phyloP scores from a whole-genome alignment of 129 eudicot species.

The Silybum marianum region DNA sequence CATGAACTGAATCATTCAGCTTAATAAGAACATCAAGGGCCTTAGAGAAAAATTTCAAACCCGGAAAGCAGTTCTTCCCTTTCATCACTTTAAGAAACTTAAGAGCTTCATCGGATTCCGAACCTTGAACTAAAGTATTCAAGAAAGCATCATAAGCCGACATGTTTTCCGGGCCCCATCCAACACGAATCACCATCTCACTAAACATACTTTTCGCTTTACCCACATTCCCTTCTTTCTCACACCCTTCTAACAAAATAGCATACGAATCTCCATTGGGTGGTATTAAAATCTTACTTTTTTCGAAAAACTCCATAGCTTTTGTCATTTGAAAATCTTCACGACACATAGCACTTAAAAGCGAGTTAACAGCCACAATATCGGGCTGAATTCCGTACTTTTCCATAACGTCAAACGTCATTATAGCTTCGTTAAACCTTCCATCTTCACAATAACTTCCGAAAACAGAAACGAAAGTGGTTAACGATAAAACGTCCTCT shows the following conservation, averaged over 20 bases:
- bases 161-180: conserved; percentile 67
- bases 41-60: conserved; percentile 73
- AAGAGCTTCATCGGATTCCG: conserved; percentile 60
- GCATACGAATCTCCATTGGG: conserved; percentile 83
- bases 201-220: conserved; percentile 74
- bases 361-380: conserved; percentile 64
- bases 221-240: conserved; percentile 66
- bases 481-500: conserved; percentile 50
- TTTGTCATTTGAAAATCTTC: conserved; percentile 47
- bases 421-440: conserved; percentile 62
- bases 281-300: conserved; percentile 51
- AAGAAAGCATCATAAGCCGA: conserved; percentile 73
- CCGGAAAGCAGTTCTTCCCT: conserved; percentile 79
- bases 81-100: conserved; percentile 77
- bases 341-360: conserved; percentile 73
- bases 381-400: conserved; percentile 68
- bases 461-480: conserved; percentile 70
- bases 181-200: conserved; percentile 86
- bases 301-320: conserved; percentile 67
- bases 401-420: conserved; percentile 79
- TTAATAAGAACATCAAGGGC: conserved; percentile 69
- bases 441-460: conserved; percentile 72
- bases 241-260: conserved; percentile 77
- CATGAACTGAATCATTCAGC: conserved; percentile 64
- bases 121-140: conserved; percentile 62